These are phyloP conservation scores for Kwoniella bestiolae DNA, from an alignment of 768 basidiomycete species.

Conservation along the genomic window DNA sequence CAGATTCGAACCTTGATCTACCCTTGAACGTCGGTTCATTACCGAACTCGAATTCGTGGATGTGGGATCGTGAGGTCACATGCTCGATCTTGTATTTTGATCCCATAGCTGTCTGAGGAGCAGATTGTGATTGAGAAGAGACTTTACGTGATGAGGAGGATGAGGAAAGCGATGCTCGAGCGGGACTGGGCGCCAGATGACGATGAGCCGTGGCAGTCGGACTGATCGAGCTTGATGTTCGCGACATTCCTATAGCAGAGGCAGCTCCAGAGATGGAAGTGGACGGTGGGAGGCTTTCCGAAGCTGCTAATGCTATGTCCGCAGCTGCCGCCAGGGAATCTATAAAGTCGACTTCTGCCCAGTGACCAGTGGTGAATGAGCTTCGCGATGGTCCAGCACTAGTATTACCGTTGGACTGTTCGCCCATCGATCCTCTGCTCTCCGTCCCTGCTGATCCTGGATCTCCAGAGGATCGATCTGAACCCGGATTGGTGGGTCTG, in stretches of 20 bases:
- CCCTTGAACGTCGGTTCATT: conserved; percentile 8
- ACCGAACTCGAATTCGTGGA: conserved; percentile 11
- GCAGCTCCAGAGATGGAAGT: neutral
- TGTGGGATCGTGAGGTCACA: conserved; percentile 14
- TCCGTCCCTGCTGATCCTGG: neutral
- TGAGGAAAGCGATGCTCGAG: neutral
- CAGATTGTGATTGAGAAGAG: neutral
- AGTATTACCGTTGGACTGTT: conserved; percentile 8
- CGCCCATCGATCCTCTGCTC: conserved; percentile 17
- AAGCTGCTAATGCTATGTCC: neutral
- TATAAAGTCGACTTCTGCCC: conserved; percentile 38
- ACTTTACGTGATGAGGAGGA: neutral
- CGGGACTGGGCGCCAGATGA: neutral
- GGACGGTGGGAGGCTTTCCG: too few relatives aligned
- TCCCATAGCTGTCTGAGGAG: conserved; percentile 3
- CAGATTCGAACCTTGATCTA: conserved; percentile 35
- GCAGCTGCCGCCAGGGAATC: conserved; percentile 27
- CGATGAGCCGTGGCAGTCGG: conserved; percentile 5
- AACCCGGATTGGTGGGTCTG: conserved; percentile 19
- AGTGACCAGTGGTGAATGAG: conserved; percentile 19
- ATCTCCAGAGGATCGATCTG: neutral
- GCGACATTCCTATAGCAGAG: neutral
- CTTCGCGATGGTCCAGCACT: neutral
- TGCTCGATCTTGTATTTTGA: conserved; percentile 17
- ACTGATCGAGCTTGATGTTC: conserved; percentile 22